A percentile compares a stretch with the other conserved stretches of the same genome.
These are phyloP conservation scores for Lactifluus rugatus DNA, from an alignment of 768 basidiomycete genomes.

Conservation along the genomic window DNA sequence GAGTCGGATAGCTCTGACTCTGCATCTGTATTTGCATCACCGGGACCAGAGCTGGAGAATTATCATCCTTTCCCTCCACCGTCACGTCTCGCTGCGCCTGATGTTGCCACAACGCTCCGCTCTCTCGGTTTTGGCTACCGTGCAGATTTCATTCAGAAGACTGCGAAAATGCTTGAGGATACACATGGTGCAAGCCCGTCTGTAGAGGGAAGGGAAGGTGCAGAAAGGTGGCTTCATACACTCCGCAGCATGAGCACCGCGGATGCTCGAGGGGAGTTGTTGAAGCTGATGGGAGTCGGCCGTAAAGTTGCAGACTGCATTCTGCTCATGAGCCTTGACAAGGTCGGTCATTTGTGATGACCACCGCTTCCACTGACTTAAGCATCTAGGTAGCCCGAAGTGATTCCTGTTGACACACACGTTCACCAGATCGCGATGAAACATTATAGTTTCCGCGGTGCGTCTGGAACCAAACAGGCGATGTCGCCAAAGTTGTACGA, in stretches of 20 bases:
- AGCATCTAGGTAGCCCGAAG: slow-evolving; percentile 45
- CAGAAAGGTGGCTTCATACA: slow-evolving; percentile 51
- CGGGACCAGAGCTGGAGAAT: slow-evolving; percentile 20
- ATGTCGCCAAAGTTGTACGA: slow-evolving; percentile 77
- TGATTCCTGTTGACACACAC: slow-evolving; percentile 94
- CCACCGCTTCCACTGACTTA: background rate
- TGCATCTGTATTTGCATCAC: slow-evolving; percentile 2
- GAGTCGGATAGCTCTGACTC: slow-evolving; percentile 10
- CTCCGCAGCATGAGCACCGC: slow-evolving; percentile 42
- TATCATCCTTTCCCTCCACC: slow-evolving; percentile 87
- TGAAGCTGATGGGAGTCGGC: slow-evolving; percentile 85
- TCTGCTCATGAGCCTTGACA: slow-evolving; percentile 85
- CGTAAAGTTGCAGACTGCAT: slow-evolving; percentile 96
- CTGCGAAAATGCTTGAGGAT: slow-evolving; percentile 68
- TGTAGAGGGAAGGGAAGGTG: slow-evolving; percentile 30
- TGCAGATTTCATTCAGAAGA: slow-evolving; percentile 78
- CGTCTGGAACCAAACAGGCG: slow-evolving; percentile 37
- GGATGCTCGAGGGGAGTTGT: slow-evolving; percentile 62
- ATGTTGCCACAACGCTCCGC: slow-evolving; percentile 57
- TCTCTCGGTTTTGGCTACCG: slow-evolving; percentile 92
- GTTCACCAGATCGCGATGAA: slow-evolving; percentile 83
- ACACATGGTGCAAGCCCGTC: slow-evolving; percentile 30
- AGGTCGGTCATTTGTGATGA: slow-evolving; percentile 37
- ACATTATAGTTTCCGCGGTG: slow-evolving; percentile 56
- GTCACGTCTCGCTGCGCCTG: slow-evolving; percentile 46